These are phyloP conservation scores for Primulina huaijiensis DNA, from an alignment of 257 asterid species.

Conservation along the genomic window DNA sequence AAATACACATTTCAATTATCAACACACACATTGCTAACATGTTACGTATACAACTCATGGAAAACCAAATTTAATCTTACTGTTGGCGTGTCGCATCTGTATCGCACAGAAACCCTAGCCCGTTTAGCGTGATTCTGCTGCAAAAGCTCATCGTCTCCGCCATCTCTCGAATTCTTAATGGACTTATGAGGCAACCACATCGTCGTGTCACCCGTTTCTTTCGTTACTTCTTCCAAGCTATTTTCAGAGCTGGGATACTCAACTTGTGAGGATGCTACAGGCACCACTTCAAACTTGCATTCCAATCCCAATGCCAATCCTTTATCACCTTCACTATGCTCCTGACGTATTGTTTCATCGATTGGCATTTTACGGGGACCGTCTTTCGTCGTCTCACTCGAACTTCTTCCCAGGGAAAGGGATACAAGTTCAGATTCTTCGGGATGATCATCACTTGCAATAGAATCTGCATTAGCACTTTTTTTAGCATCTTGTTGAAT, in stretches of 20 bases:
- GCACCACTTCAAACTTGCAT: conserved; percentile 40
- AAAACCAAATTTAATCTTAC: conserved; percentile 32
- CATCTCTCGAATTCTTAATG: conserved; percentile 46
- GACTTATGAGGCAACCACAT: conserved; percentile 41
- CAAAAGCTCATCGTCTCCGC: conserved; percentile 52
- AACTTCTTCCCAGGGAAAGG: conserved; percentile 68
- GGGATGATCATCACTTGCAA: conserved; percentile 8
- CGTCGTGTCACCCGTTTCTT: conserved; percentile 38
- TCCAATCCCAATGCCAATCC: conserved; percentile 63
- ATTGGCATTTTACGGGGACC: conserved; percentile 24
- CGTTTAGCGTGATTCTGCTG: conserved; percentile 73
- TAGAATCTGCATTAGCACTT: conserved; percentile 16
- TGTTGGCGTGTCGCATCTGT: conserved; percentile 87
- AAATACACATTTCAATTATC: neutral
- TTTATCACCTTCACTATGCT: conserved; percentile 26
- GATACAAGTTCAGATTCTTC: conserved; percentile 42
- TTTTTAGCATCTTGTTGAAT: conserved; percentile 38
- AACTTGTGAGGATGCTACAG: conserved; percentile 14
- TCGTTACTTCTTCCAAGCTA: conserved; percentile 55
- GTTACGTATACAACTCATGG: neutral
- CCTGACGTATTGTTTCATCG: conserved; percentile 16
- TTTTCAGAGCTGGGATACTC: conserved; percentile 47
- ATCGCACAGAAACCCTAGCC: conserved; percentile 95
- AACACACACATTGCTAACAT: neutral
- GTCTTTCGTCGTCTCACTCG: conserved; percentile 39